Evolutionary conservation across 1,284 basidiomycete species (phyloP).

Genomic region (Porogramme epimiltina): DNA sequence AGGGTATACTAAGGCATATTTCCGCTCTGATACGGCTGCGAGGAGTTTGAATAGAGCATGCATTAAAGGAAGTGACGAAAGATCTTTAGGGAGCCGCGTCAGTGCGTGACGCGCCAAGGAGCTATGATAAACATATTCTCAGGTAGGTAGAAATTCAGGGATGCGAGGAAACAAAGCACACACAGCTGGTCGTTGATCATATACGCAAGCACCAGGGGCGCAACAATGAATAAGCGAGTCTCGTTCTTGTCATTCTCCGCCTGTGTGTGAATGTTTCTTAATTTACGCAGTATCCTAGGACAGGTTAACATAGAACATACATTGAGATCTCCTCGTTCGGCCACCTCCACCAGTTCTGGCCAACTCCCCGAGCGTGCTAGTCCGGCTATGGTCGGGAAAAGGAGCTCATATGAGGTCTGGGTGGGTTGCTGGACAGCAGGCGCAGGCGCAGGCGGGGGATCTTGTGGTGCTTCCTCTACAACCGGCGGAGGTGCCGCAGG

Average conservation of each 20-base stretch:
- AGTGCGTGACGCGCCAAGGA: conserved; percentile 58
- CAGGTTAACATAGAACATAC: conserved; percentile 44
- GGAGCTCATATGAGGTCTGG: conserved; percentile 22
- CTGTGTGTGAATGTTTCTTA: too few relatives aligned
- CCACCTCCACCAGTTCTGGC: conserved; percentile 44
- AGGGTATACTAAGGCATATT: conserved; percentile 54
- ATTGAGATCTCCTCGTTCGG: conserved; percentile 53
- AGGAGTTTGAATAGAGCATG: conserved; percentile 49
- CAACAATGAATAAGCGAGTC: conserved; percentile 51
- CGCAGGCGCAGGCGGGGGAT: conserved; percentile 26
- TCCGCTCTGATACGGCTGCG: conserved; percentile 51
- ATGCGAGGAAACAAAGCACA: too few relatives aligned
- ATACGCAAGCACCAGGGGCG: conserved; percentile 62
- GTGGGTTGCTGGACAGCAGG: conserved; percentile 13
- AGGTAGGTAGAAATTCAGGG: too few relatives aligned
- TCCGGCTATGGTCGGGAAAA: conserved; percentile 45
- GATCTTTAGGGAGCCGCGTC: conserved; percentile 49
- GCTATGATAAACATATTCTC: too few relatives aligned
- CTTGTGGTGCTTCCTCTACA: not conserved
- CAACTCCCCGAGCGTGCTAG: conserved; percentile 46
- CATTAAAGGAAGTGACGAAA: conserved; percentile 45
- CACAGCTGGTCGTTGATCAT: conserved; percentile 62
- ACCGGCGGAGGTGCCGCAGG: too few relatives aligned
- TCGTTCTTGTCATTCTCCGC: conserved; percentile 40
- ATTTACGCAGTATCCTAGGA: not conserved